Conservation (phyloP, 306 rosid species). For the Cucurbita argyrosperma region DNA sequence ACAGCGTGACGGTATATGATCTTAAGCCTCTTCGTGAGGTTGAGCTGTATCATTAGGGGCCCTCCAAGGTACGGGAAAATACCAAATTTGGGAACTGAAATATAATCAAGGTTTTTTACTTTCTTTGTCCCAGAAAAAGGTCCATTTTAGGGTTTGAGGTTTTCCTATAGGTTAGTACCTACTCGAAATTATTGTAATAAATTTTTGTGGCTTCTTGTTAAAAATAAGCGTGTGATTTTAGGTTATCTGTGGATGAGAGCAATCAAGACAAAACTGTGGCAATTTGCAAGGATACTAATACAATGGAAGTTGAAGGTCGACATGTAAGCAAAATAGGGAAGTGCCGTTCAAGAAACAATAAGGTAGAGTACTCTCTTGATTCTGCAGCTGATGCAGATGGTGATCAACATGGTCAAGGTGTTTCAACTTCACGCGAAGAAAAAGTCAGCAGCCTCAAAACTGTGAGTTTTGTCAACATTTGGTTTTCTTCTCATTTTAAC, state of each 20-base stretch:
- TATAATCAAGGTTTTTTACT: background rate
- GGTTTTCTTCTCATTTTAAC: background rate
- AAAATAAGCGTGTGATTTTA: constrained; percentile 4
- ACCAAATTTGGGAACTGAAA: background rate
- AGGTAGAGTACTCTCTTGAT: constrained; percentile 58
- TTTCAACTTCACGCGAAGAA: constrained; percentile 78
- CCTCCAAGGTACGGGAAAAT: background rate
- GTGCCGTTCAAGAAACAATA: constrained; percentile 57
- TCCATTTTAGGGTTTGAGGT: background rate
- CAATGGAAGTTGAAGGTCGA: constrained; percentile 49
- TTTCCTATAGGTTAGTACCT: background rate
- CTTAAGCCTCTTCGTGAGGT: background rate
- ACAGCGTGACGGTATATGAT: background rate
- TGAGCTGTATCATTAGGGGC: background rate
- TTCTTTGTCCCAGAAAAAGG: background rate
- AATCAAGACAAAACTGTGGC: constrained; percentile 40
- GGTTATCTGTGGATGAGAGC: constrained; percentile 42
- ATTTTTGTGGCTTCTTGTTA: background rate
- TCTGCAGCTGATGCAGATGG: constrained; percentile 67
- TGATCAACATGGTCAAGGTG: constrained; percentile 66
- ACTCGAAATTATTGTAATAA: background rate
- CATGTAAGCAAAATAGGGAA: constrained; percentile 46
- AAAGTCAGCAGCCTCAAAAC: constrained; percentile 96
- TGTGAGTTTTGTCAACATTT: constrained; percentile 31
- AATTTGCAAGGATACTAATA: constrained; percentile 37